phyloP scores from a whole-genome alignment of 306 rosid genomes.

The Vicia sativa region DNA sequence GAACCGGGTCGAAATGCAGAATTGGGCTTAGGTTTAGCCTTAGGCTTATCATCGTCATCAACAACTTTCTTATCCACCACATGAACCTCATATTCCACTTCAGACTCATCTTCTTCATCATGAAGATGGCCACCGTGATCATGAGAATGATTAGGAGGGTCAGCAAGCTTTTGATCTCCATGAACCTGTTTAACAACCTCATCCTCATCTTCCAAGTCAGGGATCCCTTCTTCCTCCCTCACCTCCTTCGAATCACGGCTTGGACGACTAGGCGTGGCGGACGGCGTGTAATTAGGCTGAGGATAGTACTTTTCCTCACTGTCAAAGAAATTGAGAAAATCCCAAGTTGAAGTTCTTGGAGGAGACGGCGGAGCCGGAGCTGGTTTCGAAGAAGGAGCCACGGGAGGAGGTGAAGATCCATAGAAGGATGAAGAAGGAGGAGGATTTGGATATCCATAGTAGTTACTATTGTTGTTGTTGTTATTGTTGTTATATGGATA shows the following conservation, averaged over 20 bases:
- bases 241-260: conserved; percentile 79
- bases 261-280: conserved; percentile 84
- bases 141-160: conserved; percentile 36
- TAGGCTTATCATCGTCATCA: conserved; percentile 38
- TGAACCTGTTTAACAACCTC: conserved; percentile 88
- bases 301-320: conserved; percentile 49
- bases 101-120: not conserved
- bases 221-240: conserved; percentile 94
- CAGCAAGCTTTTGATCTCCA: conserved; percentile 59
- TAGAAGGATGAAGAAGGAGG: conserved; percentile 34
- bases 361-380: conserved; percentile 91
- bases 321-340: conserved; percentile 69
- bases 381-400: conserved; percentile 55
- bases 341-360: conserved; percentile 76
- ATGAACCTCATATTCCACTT: conserved; percentile 51
- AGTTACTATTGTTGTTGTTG: not conserved
- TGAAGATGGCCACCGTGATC: not conserved
- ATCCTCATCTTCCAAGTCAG: conserved; percentile 90
- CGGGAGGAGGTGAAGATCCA: conserved; percentile 41
- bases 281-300: conserved; percentile 57
- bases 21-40: conserved; percentile 51
- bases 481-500: conserved; percentile 1
- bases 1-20: conserved; percentile 60
- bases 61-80: conserved; percentile 64
- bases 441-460: conserved; percentile 35